A percentile compares a stretch with the other conserved stretches of the same genome.
These are phyloP conservation scores for Vanrija sp. DNA, from an alignment of 1,284 basidiomycete species.

Conservation along the genomic window DNA sequence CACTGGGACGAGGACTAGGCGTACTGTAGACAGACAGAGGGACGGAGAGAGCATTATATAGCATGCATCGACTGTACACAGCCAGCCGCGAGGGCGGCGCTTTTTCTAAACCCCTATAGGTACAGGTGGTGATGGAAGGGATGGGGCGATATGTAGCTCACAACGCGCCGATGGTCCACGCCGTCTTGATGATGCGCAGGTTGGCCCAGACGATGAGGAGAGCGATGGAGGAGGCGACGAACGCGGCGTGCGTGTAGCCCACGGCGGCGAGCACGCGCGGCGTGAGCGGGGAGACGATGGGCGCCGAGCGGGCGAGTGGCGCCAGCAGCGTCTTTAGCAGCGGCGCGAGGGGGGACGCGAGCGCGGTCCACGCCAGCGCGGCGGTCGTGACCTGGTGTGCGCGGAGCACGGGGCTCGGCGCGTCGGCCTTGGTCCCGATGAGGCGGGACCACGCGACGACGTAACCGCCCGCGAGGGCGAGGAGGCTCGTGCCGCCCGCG, in stretches of 20 bases:
- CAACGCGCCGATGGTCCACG: constrained; percentile 17
- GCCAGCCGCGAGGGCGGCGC: too few relatives aligned
- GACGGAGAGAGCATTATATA: background rate
- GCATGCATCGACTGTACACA: constrained; percentile 5
- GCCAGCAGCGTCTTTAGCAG: background rate
- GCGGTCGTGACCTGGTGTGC: constrained; percentile 7
- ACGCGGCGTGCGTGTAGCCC: constrained; percentile 4
- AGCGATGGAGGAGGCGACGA: constrained; percentile 3
- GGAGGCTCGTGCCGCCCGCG: background rate
- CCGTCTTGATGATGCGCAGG: constrained; percentile 15
- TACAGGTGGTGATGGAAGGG: too few relatives aligned
- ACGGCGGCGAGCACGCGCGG: background rate
- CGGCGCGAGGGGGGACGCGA: background rate
- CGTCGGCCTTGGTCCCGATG: constrained; percentile 13
- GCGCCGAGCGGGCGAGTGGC: background rate
- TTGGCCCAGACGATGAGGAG: constrained; percentile 16
- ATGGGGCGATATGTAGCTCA: background rate
- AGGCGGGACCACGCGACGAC: constrained; percentile 12
- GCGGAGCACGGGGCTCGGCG: constrained; percentile 8
- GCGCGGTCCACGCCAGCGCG: background rate
- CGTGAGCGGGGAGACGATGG: background rate
- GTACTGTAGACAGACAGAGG: background rate
- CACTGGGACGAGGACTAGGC: constrained; percentile 52
- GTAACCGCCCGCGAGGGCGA: constrained; percentile 4
- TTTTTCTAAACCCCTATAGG: too few relatives aligned